Base-by-base conservation (phyloP, 2,329 filamentous ascomycete genomes). In the Colletotrichum cuscutae region DNA sequence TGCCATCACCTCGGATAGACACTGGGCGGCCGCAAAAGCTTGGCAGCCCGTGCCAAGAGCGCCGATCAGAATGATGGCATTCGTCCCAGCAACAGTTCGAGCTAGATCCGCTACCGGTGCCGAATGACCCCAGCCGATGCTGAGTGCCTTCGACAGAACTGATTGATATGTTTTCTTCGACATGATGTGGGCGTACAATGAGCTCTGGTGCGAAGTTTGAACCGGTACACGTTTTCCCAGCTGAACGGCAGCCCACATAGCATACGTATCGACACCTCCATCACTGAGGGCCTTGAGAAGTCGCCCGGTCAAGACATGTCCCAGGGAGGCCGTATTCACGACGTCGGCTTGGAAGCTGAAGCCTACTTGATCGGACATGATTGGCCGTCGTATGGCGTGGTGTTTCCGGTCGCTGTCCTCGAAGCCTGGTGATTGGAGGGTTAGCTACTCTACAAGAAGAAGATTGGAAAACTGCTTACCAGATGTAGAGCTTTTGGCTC, bases 321-420 rank as follows among this genome's bases (percentile, higher is more conserved):
- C 9, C 2, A 69, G 53, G 0, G 67, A 69, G 3, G n/a, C 59
- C 1, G 42, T 57, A 19, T 58, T 59, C 26, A 69, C 67, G 15
- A 69, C 60, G 12, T 65, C 53, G 1, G 28, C 37, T 37, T 69
- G 67, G 15, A 65, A 65, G 19, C 28, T 5, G 42, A 69, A 69
- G 13, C 60, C 67, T 22, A 69, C 37, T 24, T 59, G 26, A 9
- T 62, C 59, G 26, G 42, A 24, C 59, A 62, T 52, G 37, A 2
- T 26, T 1, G 9, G n/a, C 5, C 42, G 42, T 19, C 42, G 42
- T 46, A 3, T n/a, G 24, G 24, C 3, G 24, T 24, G 24, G 24
- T 24, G 24, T 24, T 3, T 24, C 24, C 24, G 24, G 24, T 24
- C 24, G 24, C 24, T 24, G 24, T 24, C 24, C 24, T 24, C 24